Conservation (phyloP, 1,284 basidiomycete genomes). For the Cutaneotrichosporon arboriforme region DNA sequence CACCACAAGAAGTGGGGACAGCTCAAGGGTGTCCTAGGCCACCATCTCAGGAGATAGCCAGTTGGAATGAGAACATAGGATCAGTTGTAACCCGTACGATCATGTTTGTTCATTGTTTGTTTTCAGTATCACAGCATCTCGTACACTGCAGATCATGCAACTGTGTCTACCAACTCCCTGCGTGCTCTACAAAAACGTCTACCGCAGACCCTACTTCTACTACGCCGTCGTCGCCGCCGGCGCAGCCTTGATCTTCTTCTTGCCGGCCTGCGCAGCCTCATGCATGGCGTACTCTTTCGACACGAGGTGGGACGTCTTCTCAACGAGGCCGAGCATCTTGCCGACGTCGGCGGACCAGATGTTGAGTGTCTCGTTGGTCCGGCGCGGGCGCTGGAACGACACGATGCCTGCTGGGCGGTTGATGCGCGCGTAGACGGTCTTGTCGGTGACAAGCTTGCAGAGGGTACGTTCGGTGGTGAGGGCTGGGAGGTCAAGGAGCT, state of each 20-base stretch:
- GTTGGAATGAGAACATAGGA: too few relatives aligned
- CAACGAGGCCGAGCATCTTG: slow-evolving; percentile 58
- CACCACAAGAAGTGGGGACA: slow-evolving; percentile 14
- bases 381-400: slow-evolving; percentile 70
- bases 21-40: slow-evolving; percentile 21
- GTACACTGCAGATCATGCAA: slow-evolving; percentile 2
- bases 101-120: not conserved
- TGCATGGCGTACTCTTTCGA: slow-evolving; percentile 50
- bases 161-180: slow-evolving; percentile 4
- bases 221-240: slow-evolving; percentile 7
- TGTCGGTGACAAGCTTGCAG: slow-evolving; percentile 81
- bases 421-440: slow-evolving; percentile 87
- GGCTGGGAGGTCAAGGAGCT: slow-evolving; percentile 77
- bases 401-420: slow-evolving; percentile 88
- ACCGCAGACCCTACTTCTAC: too few relatives aligned
- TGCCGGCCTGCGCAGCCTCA: slow-evolving; percentile 34
- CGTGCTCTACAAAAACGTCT: not conserved
- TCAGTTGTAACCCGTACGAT: not conserved
- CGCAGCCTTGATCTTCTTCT: slow-evolving; percentile 32
- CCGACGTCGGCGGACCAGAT: slow-evolving; percentile 95
- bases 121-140: not conserved
- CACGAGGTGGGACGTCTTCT: slow-evolving; percentile 53
- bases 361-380: slow-evolving; percentile 85
- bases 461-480: slow-evolving; percentile 82
- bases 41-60: slow-evolving; percentile 10